Conservation (phyloP, 2,329 filamentous ascomycete genomes). For the Epichloe baconii region DNA sequence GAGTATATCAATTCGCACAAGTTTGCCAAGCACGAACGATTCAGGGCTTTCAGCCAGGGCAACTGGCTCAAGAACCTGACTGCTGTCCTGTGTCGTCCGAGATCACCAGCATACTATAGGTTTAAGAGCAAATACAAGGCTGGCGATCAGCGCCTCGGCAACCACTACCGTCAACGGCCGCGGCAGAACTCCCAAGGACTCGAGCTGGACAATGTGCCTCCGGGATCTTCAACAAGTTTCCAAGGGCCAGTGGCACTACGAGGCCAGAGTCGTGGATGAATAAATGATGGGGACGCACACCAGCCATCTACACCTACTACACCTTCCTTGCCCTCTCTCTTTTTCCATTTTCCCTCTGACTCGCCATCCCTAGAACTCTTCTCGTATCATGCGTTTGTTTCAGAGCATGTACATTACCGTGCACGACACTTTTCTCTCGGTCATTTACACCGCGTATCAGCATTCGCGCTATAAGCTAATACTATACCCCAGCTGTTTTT, state of each 20-base stretch:
- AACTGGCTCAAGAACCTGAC: conserved; percentile 66
- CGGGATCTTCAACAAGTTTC: conserved; percentile 30
- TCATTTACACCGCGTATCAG: background rate
- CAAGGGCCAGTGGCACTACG: conserved; percentile 39
- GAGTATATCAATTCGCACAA: conserved; percentile 96
- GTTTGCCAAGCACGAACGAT: conserved; percentile 82
- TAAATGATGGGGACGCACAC: background rate
- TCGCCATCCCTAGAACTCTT: background rate
- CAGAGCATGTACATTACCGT: background rate
- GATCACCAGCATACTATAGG: conserved; percentile 75
- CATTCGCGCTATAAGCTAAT: background rate
- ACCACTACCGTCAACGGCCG: conserved; percentile 21
- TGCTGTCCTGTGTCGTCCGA: conserved; percentile 67
- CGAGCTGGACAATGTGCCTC: conserved; percentile 58
- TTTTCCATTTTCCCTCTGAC: background rate
- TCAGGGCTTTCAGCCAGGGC: conserved; percentile 77
- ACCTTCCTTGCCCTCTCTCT: background rate
- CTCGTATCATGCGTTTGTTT: too few species aligned
- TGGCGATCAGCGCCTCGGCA: conserved; percentile 75
- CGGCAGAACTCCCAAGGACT: conserved; percentile 43
- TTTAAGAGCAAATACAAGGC: conserved; percentile 68
- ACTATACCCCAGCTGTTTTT: background rate
- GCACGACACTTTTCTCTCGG: background rate
- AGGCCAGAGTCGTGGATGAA: conserved; percentile 14
- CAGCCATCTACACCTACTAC: background rate